These are phyloP conservation scores for Lentinula raphanica DNA, from an alignment of 768 basidiomycete species.

Conservation along the genomic window DNA sequence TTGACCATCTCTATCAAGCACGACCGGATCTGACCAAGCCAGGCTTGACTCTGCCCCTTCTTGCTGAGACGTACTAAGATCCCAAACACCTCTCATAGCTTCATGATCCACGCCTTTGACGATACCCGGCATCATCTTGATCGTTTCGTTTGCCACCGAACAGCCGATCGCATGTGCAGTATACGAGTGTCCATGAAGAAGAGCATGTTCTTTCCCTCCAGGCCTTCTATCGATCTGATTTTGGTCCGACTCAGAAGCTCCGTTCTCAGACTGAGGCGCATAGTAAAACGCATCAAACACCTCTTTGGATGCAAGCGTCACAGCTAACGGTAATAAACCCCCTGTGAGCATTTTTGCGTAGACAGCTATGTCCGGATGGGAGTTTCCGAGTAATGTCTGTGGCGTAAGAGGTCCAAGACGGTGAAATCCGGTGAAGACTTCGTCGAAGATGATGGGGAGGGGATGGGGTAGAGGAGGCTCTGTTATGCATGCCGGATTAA, in stretches of 20 bases:
- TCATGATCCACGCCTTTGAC: neutral
- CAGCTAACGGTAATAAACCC: constrained; percentile 80
- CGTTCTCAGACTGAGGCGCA: constrained; percentile 30
- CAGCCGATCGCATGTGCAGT: constrained; percentile 93
- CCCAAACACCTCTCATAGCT: neutral
- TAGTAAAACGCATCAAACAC: constrained; percentile 80
- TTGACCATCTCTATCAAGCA: neutral
- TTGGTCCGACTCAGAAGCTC: neutral
- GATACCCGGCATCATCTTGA: constrained; percentile 44
- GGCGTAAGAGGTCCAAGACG: constrained; percentile 73
- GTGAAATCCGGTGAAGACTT: constrained; percentile 92
- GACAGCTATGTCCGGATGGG: constrained; percentile 79
- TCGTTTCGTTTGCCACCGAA: constrained; percentile 79
- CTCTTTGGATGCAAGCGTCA: constrained; percentile 74
- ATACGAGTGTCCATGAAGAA: constrained; percentile 94
- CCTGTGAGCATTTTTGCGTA: constrained; percentile 94
- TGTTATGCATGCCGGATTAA: neutral
- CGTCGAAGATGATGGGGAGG: constrained; percentile 90
- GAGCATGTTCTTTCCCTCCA: constrained; percentile 41
- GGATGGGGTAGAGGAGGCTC: neutral
- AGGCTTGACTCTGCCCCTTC: neutral
- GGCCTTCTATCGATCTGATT: neutral
- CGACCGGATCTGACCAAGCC: neutral
- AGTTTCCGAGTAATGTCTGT: constrained; percentile 58
- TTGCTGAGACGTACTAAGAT: neutral